Percentiles rank a stretch among this genome's conserved stretches.
Evolutionary conservation across 2,329 filamentous ascomycete genomes (phyloP).

Genomic region (Cordyceps farinosa): DNA sequence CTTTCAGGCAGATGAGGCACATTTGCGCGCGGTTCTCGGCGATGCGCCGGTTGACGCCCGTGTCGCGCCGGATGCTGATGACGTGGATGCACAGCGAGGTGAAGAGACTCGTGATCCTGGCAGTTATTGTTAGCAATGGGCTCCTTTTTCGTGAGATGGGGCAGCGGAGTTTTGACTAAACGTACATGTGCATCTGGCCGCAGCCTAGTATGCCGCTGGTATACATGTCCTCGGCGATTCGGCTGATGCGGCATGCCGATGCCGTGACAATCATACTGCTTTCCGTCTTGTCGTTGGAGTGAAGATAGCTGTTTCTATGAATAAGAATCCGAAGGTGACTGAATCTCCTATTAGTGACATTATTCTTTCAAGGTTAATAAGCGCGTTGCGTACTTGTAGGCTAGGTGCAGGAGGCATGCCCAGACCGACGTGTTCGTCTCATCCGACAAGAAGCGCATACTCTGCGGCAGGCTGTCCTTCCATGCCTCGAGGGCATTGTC

Average conservation of each 20-base stretch:
- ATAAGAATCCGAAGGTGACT: constrained; percentile 37
- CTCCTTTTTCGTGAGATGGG: background rate
- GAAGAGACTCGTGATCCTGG: constrained; percentile 35
- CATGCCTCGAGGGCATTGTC: constrained; percentile 32
- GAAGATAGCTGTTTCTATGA: constrained; percentile 33
- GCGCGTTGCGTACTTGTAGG: constrained; percentile 38
- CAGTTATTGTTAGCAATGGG: background rate
- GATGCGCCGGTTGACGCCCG: constrained; percentile 32
- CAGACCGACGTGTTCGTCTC: constrained; percentile 34
- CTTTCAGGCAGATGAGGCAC: constrained; percentile 36
- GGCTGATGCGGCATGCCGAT: constrained; percentile 34
- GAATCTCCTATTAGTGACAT: background rate
- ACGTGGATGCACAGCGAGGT: constrained; percentile 37
- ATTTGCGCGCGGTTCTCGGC: constrained; percentile 37
- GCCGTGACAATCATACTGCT: constrained; percentile 30
- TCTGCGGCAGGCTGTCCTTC: constrained; percentile 32
- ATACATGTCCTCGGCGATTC: constrained; percentile 38
- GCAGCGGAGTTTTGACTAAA: background rate
- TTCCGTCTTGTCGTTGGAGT: constrained; percentile 25
- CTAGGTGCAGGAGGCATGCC: constrained; percentile 36
- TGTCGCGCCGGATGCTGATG: constrained; percentile 33
- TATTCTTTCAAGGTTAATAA: too few relatives aligned
- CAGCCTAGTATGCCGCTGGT: constrained; percentile 33
- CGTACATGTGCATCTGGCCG: constrained; percentile 38
- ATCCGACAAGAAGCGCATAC: constrained; percentile 29